These are phyloP conservation scores for Pichia kudriavzevii DNA, from an alignment of 1,139 yeast genomes.

Conservation along the genomic window DNA sequence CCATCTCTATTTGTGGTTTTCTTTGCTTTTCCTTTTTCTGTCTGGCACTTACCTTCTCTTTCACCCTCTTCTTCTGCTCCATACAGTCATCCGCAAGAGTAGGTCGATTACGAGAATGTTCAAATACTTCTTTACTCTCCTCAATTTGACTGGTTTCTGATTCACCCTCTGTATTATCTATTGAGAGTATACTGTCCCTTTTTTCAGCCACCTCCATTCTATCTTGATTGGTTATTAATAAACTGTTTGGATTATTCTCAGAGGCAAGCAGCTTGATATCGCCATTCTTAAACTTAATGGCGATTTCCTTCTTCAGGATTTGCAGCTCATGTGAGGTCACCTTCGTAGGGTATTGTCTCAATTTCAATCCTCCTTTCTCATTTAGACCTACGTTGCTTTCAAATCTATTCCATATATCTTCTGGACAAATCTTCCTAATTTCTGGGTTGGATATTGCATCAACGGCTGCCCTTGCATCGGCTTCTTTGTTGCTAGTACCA, in stretches of 20 bases:
- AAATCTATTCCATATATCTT: slow-evolving; percentile 12
- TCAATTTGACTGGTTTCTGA: too few relatives aligned
- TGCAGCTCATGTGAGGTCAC: slow-evolving; percentile 7
- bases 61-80: neutral
- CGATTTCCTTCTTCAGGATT: slow-evolving; percentile 10
- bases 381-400: slow-evolving; percentile 13
- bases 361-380: slow-evolving; percentile 12
- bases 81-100: too few relatives aligned
- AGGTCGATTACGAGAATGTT: too few relatives aligned
- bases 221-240: slow-evolving; percentile 10
- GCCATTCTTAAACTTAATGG: slow-evolving; percentile 12
- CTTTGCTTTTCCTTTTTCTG: neutral
- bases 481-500: slow-evolving; percentile 56
- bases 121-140: too few relatives aligned
- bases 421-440: slow-evolving; percentile 12
- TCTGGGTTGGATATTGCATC: slow-evolving; percentile 46
- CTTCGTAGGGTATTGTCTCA: slow-evolving; percentile 9
- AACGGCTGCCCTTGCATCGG: slow-evolving; percentile 67
- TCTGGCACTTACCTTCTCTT: neutral
- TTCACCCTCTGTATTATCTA: slow-evolving; percentile 7
- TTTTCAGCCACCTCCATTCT: slow-evolving; percentile 3
- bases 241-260: slow-evolving; percentile 9
- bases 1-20: neutral
- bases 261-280: slow-evolving; percentile 12
- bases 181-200: slow-evolving; percentile 4